Evolutionary conservation across 192 early-diverging fungal genomes (phyloP).

Genomic region (Mortierella claussenii): DNA sequence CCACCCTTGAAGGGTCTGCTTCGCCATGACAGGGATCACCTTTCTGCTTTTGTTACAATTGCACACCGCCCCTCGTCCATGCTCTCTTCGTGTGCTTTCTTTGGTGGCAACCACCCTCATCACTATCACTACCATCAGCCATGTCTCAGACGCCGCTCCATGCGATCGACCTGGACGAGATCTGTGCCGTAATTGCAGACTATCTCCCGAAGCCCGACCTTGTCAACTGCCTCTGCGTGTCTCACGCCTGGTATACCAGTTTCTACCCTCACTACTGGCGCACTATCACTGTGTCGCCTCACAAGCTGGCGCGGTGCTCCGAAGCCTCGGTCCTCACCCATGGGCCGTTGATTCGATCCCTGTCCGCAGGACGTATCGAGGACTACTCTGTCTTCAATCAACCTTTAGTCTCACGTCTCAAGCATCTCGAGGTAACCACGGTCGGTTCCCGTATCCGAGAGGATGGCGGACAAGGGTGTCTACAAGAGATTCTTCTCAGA

Average conservation of each 20-base stretch:
- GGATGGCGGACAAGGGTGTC: slow-evolving; percentile 27
- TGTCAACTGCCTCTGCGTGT: slow-evolving; percentile 28
- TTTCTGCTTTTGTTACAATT: too few relatives aligned
- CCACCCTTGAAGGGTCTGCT: too few relatives aligned
- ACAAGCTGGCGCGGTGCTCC: slow-evolving; percentile 1
- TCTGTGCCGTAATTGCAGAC: slow-evolving; percentile 14
- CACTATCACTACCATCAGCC: background rate
- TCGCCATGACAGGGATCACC: too few relatives aligned
- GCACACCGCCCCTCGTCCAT: too few relatives aligned
- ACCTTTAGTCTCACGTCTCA: slow-evolving; percentile 12
- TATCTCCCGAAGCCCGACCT: slow-evolving; percentile 18
- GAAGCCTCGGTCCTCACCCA: background rate
- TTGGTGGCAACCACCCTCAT: background rate
- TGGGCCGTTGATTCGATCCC: slow-evolving; percentile 15
- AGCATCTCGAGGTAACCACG: slow-evolving; percentile 14
- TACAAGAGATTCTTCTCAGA: slow-evolving; percentile 15
- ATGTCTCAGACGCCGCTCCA: background rate
- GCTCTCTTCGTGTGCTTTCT: too few relatives aligned
- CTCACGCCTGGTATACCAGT: slow-evolving; percentile 3
- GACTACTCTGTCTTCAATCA: slow-evolving; percentile 34
- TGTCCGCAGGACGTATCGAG: slow-evolving; percentile 19
- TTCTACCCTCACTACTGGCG: slow-evolving; percentile 33
- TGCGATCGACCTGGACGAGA: slow-evolving; percentile 29
- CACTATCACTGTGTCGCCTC: background rate
- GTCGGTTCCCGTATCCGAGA: slow-evolving; percentile 2